These are phyloP conservation scores for Rhizopogon rudus DNA, from an alignment of 768 basidiomycete species.

Conservation along the genomic window DNA sequence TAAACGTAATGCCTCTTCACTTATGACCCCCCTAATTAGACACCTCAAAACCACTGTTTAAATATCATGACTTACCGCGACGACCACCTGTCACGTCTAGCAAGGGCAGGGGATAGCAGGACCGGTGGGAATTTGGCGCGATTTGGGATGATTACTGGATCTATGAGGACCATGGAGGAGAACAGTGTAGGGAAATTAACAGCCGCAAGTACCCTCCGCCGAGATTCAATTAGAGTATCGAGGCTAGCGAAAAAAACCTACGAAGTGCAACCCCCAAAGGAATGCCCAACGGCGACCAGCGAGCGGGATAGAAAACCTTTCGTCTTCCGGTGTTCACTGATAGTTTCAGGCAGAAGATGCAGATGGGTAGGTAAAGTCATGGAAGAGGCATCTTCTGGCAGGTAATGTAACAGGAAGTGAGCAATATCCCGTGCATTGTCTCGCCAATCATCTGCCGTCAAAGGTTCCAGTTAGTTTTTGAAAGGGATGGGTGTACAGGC, in stretches of 20 bases:
- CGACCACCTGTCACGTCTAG: conserved; percentile 58
- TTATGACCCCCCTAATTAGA: conserved; percentile 16
- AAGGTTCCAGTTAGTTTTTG: background rate
- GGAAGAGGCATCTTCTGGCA: conserved; percentile 41
- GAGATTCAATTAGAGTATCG: background rate
- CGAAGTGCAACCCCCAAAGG: conserved; percentile 77
- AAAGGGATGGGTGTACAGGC: background rate
- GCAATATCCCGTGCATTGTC: conserved; percentile 76
- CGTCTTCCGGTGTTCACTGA: conserved; percentile 36
- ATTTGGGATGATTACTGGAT: conserved; percentile 59
- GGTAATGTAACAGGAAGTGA: conserved; percentile 65
- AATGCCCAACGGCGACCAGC: conserved; percentile 77
- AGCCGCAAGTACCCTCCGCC: conserved; percentile 57
- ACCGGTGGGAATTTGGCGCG: background rate
- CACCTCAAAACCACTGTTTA: background rate
- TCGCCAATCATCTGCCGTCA: conserved; percentile 65
- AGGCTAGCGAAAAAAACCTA: conserved; percentile 32
- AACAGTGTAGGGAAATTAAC: conserved; percentile 61
- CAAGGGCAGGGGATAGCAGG: conserved; percentile 41
- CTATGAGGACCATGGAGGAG: conserved; percentile 65
- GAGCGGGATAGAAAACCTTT: conserved; percentile 48
- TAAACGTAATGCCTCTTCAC: conserved; percentile 52
- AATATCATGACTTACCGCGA: conserved; percentile 38
- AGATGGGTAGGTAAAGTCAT: conserved; percentile 48
- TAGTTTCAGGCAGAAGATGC: conserved; percentile 36